A percentile compares a stretch with the other conserved stretches of the same genome.
phyloP scores from a whole-genome alignment of 1,139 yeast species.

The Zygotorulaspora mrakii region DNA sequence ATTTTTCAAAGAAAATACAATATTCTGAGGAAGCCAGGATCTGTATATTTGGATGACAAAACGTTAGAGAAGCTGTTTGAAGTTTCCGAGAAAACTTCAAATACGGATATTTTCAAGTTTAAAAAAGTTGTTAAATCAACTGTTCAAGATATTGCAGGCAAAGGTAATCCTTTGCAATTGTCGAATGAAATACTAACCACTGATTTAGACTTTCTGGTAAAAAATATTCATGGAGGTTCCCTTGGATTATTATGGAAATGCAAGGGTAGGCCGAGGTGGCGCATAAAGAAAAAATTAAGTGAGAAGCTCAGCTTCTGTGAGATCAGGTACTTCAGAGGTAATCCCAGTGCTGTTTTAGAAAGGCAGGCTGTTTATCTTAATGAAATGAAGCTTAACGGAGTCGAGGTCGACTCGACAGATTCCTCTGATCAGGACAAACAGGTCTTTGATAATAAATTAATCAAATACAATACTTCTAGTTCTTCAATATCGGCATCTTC shows the following conservation, averaged over 20 bases:
- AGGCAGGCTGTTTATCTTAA: constrained; percentile 23
- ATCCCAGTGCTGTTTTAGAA: constrained; percentile 31
- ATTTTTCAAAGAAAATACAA: constrained; percentile 69
- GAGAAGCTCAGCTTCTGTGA: constrained; percentile 24
- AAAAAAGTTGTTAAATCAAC: constrained; percentile 68
- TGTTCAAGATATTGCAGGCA: constrained; percentile 60
- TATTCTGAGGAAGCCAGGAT: constrained; percentile 42
- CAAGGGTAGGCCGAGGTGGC: constrained; percentile 38
- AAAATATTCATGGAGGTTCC: constrained; percentile 43
- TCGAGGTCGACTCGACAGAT: constrained; percentile 11
- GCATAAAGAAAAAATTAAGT: constrained; percentile 26
- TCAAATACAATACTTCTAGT: constrained; percentile 15
- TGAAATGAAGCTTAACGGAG: constrained; percentile 11
- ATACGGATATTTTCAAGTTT: constrained; percentile 55
- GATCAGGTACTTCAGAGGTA: constrained; percentile 34
- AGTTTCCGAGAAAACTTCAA: constrained; percentile 51
- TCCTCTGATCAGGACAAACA: constrained; percentile 14
- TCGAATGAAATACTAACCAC: constrained; percentile 50
- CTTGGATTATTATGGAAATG: constrained; percentile 51
- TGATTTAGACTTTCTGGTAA: constrained; percentile 46
- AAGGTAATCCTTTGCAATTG: constrained; percentile 38
- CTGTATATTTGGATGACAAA: constrained; percentile 57
- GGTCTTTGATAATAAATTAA: constrained; percentile 13
- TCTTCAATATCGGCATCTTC: constrained; percentile 28
- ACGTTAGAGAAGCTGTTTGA: constrained; percentile 60